These are phyloP conservation scores for Geotrichum phurueaensis DNA, from an alignment of 1,139 yeast genomes.

Conservation along the genomic window DNA sequence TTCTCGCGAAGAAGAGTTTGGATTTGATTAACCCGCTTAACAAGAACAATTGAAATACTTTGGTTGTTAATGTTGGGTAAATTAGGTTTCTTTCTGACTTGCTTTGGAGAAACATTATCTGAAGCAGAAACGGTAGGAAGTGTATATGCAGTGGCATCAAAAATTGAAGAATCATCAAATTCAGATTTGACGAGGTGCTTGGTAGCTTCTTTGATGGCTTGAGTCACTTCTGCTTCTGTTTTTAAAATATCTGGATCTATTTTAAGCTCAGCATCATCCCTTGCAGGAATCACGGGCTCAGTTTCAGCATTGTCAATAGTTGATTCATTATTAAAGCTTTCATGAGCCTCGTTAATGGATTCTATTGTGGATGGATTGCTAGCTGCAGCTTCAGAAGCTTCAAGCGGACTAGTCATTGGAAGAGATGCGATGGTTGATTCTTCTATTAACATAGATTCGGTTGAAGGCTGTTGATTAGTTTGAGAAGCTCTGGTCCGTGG, in stretches of 20 bases:
- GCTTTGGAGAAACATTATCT: not conserved
- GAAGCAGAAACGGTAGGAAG: not conserved
- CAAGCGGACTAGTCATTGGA: not conserved
- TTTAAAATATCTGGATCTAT: not conserved
- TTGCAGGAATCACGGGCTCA: not conserved
- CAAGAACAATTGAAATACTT: constrained; percentile 10
- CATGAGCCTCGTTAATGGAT: not conserved
- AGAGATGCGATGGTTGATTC: not conserved
- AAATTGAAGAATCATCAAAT: not conserved
- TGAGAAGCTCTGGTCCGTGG: not conserved
- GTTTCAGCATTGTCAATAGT: not conserved
- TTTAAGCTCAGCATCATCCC: not conserved
- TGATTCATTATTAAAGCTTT: not conserved
- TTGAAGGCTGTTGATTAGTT: constrained; percentile 26
- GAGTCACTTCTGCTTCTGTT: constrained; percentile 1
- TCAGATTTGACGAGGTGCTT: not conserved
- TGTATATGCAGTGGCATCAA: not conserved
- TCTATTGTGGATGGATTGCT: not conserved
- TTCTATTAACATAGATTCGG: not conserved
- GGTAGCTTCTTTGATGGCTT: constrained; percentile 5
- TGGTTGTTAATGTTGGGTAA: not conserved
- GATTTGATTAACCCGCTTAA: constrained; percentile 32
- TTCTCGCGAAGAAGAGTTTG: constrained; percentile 30
- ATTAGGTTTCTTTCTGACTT: not conserved
- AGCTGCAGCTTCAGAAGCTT: not conserved